These are phyloP conservation scores for Septoria petroselini DNA, from an alignment of 2,329 filamentous ascomycete species.

Conservation along the genomic window DNA sequence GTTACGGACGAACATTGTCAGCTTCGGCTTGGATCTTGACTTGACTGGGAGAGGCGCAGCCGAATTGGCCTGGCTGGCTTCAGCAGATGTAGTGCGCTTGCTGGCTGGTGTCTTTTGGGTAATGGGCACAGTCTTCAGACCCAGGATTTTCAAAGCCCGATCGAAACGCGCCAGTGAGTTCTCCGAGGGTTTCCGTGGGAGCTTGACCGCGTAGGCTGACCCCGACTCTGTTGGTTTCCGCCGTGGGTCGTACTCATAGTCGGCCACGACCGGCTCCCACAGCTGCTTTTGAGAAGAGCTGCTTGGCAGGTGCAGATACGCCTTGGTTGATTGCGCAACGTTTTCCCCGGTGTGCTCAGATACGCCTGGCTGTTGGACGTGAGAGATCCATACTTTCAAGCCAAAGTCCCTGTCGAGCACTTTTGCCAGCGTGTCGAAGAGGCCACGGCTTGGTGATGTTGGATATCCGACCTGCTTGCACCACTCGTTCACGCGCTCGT, in stretches of 20 bases:
- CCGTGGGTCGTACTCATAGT: background rate
- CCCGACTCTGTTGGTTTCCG: background rate
- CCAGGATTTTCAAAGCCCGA: background rate
- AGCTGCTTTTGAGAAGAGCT: background rate
- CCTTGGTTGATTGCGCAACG: background rate
- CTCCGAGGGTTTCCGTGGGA: background rate
- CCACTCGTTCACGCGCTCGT: background rate
- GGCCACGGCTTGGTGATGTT: background rate
- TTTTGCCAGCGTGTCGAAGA: background rate
- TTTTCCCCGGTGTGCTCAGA: background rate
- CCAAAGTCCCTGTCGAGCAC: constrained; percentile 14
- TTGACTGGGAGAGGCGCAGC: background rate
- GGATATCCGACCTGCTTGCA: background rate
- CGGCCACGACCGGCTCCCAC: background rate
- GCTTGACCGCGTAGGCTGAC: background rate
- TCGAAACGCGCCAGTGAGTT: background rate
- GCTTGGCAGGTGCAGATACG: background rate
- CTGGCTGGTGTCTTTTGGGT: background rate
- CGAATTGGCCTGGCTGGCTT: background rate
- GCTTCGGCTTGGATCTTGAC: background rate
- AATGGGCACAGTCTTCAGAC: background rate
- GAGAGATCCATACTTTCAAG: constrained; percentile 4
- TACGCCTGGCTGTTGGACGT: background rate
- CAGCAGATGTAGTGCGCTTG: background rate
- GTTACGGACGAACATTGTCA: constrained; percentile 8